Base-by-base conservation (phyloP, 2,329 filamentous ascomycete genomes). In the Emergomyces orientalis region DNA sequence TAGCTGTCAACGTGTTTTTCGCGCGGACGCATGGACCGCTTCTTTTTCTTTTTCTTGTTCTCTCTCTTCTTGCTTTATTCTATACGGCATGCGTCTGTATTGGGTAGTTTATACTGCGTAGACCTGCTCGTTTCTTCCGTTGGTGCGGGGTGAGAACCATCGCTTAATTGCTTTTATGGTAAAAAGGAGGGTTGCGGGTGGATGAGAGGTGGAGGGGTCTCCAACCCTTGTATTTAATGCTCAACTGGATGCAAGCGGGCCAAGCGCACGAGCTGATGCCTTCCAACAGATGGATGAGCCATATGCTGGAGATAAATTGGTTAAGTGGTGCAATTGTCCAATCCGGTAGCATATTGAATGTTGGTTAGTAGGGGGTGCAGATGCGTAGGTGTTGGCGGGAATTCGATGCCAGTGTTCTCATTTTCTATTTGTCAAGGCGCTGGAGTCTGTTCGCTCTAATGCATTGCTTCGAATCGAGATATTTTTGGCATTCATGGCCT, bases 1-100 rank as follows among this genome's bases (percentile, higher is more conserved):
- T 3, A 22, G 41, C 27, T 32, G 57, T 32, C 57, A 59, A 59
- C 57, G 57, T 59, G 57, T 59, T 32, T 58, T 7, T 22, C 13
- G 32, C 22, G 34, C n/a, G 13, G 32, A 37, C 27, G 19, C 9
- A 34, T 39, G 54, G 34, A 2, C 13, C n/a, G 22, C 11, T 27
- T 51, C 34, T 41, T 41, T 27, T 27, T 27, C 5, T 41, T 39
- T 41, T 41, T 8, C 22, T 9, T 19, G 41, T 39, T 19, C 54
- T 41, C 11, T 56, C 19, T 27, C n/a, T n/a, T 25, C n/a, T 25
- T 39, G 8, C 34, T 13, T 39, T 52, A 9, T 37, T 37, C 34
- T 54, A 6, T 19, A 14, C 2, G 8, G 30, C 9, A 13, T 55
- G 30, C 30, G 11, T 13, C 14, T 22, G 17, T 13, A 55, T 55